A percentile compares a stretch with the other conserved stretches of the same genome.
phyloP scores from a whole-genome alignment of 768 basidiomycete species.

The Mycena alexandri region DNA sequence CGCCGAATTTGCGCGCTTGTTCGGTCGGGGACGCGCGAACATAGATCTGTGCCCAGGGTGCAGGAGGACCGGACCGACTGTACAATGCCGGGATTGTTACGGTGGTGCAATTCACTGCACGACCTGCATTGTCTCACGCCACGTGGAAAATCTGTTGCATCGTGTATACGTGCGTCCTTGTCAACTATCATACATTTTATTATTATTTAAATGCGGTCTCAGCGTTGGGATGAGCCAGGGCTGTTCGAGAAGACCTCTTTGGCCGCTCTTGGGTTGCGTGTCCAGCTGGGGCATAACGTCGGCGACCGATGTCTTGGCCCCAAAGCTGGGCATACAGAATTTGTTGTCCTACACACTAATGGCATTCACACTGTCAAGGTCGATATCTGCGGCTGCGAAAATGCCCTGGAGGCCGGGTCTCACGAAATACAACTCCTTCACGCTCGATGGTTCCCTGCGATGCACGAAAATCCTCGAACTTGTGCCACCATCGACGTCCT shows the following conservation, averaged over 20 bases:
- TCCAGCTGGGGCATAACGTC: too few species aligned
- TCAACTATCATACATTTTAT: too few species aligned
- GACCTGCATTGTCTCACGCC: slow-evolving; percentile 8
- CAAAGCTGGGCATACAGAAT: too few species aligned
- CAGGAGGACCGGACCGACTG: background rate
- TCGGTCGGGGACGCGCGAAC: background rate
- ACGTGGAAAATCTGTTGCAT: slow-evolving; percentile 36
- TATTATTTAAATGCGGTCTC: too few species aligned
- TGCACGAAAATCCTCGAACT: slow-evolving; percentile 2
- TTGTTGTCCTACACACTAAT: background rate
- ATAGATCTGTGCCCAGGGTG: background rate
- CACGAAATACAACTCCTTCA: background rate
- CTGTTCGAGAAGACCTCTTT: too few species aligned
- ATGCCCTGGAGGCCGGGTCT: background rate
- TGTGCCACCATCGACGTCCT: background rate
- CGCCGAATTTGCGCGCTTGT: background rate
- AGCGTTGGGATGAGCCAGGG: too few species aligned
- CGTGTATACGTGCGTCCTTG: slow-evolving; percentile 32
- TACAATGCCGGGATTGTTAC: slow-evolving; percentile 8
- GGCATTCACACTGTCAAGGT: slow-evolving; percentile 3
- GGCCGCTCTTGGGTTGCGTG: too few species aligned
- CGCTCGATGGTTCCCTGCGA: slow-evolving; percentile 18
- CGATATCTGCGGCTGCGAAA: slow-evolving; percentile 12
- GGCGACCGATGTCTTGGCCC: too few species aligned
- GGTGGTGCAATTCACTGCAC: background rate